Evolutionary conservation across 306 rosid species (phyloP), one percentile per base, ranked within the genome.

Genomic region (Acmispon strigosus): DNA sequence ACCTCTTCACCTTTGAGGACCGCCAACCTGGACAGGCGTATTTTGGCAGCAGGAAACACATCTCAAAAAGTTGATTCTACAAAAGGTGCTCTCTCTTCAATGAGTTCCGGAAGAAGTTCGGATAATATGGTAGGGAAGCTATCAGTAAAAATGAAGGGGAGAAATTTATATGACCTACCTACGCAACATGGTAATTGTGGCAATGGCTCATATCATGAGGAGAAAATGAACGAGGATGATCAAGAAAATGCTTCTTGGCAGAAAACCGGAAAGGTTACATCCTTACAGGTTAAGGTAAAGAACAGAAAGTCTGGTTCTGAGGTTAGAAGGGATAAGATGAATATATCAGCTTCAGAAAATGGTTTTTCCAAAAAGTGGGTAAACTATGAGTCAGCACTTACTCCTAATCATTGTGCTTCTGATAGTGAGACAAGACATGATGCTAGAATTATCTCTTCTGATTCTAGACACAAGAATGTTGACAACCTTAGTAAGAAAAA

Each of bases 1-100:
- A 83, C 92, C 18, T 85, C 96, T 12, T 83, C 90, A 37, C 96
- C 90, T 58, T 56, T 76, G 51, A 81, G 79, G 81, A 47, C 80
- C 19, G 73, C 78, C 72, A 76, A 81, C 57, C 59, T 72, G 41
- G 80, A 79, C 51, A 83, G 66, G 82, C 36, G 58, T 71, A 70
- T 36, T 50, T 55, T 52, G 19, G 71, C 68, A 1, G 78, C 53
- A 55, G 62, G 68, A 73, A 81, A 79, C 77, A 67, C 37, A 45
- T 49, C 47, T 7, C 73, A 68, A 79, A 84, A 72, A 68, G 69
- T 12, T 73, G 84, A 60, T 62, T 55, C 76, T 11, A 49, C 42
- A 55, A 77, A 69, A 72, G 55, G 72, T 77, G 78, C 57, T 45
- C 70, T 68, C 43, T 66, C 64, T 24, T 51, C 59, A 14, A 47